Percentiles rank a stretch among this genome's conserved stretches.
Conservation (phyloP, 805 yeast species). For the Lipomyces spencermartinsiae region DNA sequence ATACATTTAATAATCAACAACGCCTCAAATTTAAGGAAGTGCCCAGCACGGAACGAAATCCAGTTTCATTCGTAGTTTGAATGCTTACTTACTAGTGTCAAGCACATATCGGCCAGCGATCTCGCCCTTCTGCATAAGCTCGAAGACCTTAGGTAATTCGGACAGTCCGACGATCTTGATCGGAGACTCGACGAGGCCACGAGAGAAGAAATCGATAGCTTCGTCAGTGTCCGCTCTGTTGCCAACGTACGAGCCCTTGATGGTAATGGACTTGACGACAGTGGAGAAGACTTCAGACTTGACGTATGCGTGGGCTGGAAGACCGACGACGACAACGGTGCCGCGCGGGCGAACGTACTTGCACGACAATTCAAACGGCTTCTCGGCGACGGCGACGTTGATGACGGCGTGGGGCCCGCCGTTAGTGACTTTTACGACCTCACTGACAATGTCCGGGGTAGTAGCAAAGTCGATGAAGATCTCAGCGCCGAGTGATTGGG, state of each 20-base stretch:
- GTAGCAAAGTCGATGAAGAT: slow-evolving; percentile 64
- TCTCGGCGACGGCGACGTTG: slow-evolving; percentile 75
- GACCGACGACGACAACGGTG: slow-evolving; percentile 73
- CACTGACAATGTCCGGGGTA: slow-evolving; percentile 61
- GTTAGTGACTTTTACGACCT: slow-evolving; percentile 60
- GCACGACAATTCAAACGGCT: slow-evolving; percentile 67
- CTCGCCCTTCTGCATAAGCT: slow-evolving; percentile 81
- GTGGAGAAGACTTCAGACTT: slow-evolving; percentile 72
- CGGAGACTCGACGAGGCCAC: slow-evolving; percentile 76
- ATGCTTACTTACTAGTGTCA: slow-evolving; percentile 61
- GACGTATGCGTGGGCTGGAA: slow-evolving; percentile 81
- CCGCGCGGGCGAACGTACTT: slow-evolving; percentile 70
- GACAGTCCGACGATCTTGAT: slow-evolving; percentile 78
- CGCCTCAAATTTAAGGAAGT: background rate
- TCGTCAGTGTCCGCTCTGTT: slow-evolving; percentile 86
- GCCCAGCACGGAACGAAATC: background rate
- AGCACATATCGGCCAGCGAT: slow-evolving; percentile 89
- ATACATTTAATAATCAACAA: background rate
- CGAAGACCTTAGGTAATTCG: slow-evolving; percentile 69
- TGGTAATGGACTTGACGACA: slow-evolving; percentile 73
- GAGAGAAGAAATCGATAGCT: slow-evolving; percentile 74
- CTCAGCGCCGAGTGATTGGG: slow-evolving; percentile 69
- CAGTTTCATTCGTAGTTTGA: background rate
- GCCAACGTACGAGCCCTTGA: slow-evolving; percentile 86
- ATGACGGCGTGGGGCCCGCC: slow-evolving; percentile 82